A percentile compares a stretch with the other conserved stretches of the same genome.
Conservation (phyloP, 495 filamentous ascomycete genomes). For the Talaromyces adpressus region DNA sequence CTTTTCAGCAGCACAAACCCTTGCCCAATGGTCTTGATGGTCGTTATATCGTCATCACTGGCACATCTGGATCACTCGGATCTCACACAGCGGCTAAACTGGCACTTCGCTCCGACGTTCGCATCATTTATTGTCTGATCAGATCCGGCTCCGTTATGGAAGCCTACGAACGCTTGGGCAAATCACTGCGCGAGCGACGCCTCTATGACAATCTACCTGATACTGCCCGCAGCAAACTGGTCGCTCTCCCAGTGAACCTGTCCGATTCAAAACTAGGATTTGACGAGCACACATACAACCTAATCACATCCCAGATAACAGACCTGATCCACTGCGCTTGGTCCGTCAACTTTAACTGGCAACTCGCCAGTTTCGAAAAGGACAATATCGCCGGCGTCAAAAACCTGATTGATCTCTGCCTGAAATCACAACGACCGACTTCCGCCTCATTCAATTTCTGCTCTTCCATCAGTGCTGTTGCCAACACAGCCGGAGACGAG, state of each 20-base stretch:
- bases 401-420: constrained; percentile 50
- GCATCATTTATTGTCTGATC: constrained; percentile 48
- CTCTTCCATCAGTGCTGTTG: constrained; percentile 49
- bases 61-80: constrained; percentile 20
- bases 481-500: constrained; percentile 16
- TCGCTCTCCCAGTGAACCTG: constrained; percentile 31
- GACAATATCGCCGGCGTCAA: constrained; percentile 48
- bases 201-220: constrained; percentile 19
- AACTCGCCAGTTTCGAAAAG: constrained; percentile 48
- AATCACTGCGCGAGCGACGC: constrained; percentile 33
- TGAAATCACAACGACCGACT: constrained; percentile 20
- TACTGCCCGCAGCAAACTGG: constrained; percentile 26
- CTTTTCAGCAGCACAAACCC: constrained; percentile 29
- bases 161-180: constrained; percentile 40
- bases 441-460: constrained; percentile 48
- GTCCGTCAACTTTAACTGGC: constrained; percentile 65
- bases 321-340: constrained; percentile 60
- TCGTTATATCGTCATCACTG: constrained; percentile 23
- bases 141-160: constrained; percentile 39
- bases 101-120: constrained; percentile 17
- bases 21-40: constrained; percentile 14
- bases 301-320: constrained; percentile 34
- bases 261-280: constrained; percentile 40
- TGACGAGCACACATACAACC: constrained; percentile 19
- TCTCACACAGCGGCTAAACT: constrained; percentile 17